phyloP scores from a whole-genome alignment of 1,284 basidiomycete genomes.

The Wallemia ichthyophaga region DNA sequence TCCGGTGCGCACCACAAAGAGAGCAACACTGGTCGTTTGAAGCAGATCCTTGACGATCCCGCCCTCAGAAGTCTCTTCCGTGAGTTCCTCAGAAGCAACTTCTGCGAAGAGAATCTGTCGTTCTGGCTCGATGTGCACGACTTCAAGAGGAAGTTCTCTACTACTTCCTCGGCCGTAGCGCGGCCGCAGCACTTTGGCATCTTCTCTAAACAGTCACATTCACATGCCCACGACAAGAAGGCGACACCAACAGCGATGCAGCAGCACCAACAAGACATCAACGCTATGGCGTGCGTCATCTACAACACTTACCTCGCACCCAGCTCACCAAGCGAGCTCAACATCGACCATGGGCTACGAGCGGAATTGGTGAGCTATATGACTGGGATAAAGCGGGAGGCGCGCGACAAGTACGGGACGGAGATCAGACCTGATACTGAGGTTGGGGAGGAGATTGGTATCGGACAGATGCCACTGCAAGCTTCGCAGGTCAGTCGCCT shows the following conservation, averaged over 20 bases:
- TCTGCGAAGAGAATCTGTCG: conserved; percentile 89
- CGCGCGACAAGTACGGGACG: background rate
- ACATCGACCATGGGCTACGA: conserved; percentile 86
- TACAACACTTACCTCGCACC: conserved; percentile 86
- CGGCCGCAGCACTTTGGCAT: background rate
- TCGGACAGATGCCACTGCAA: conserved; percentile 16
- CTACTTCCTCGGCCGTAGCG: conserved; percentile 67
- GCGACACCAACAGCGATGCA: conserved; percentile 75
- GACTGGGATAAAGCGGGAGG: conserved; percentile 42
- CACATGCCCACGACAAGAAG: conserved; percentile 17
- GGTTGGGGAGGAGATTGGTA: background rate
- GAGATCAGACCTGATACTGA: background rate
- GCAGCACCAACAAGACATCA: conserved; percentile 76
- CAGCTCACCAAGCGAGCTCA: conserved; percentile 76
- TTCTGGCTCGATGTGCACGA: conserved; percentile 96
- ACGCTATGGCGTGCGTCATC: conserved; percentile 76
- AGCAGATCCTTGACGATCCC: conserved; percentile 78
- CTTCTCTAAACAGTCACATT: conserved; percentile 8
- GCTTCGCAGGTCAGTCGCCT: conserved; percentile 82
- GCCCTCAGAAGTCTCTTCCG: conserved; percentile 66
- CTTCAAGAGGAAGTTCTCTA: conserved; percentile 82
- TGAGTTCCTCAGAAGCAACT: conserved; percentile 74
- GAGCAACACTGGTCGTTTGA: conserved; percentile 64
- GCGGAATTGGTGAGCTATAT: conserved; percentile 81
- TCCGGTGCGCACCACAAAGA: conserved; percentile 28